Evolutionary conservation across 2,329 filamentous ascomycete genomes (phyloP).

Genomic region (Colletotrichum aenigma): DNA sequence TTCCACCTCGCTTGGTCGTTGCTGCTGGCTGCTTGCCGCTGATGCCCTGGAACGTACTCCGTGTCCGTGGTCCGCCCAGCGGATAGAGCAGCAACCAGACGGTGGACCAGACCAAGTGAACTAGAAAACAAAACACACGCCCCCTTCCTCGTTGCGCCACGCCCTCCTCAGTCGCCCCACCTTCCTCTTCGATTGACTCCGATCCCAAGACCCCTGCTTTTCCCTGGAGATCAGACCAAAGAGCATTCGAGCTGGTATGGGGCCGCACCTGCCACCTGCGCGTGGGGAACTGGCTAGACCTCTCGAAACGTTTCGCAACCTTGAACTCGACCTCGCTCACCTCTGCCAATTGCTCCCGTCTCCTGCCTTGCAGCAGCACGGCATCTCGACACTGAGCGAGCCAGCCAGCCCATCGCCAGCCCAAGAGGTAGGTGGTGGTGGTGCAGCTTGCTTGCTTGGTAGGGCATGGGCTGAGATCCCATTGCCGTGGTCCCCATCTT

Average conservation of each 20-base stretch:
- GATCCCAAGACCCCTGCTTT: slow-evolving; percentile 23
- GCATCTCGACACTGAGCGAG: too few species aligned
- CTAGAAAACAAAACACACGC: background rate
- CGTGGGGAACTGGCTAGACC: slow-evolving; percentile 20
- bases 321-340: slow-evolving; percentile 6
- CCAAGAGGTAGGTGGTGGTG: too few species aligned
- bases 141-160: background rate
- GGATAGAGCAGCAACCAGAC: too few species aligned
- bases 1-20: too few species aligned
- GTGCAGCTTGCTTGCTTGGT: too few species aligned
- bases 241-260: slow-evolving; percentile 32
- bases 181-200: slow-evolving; percentile 16
- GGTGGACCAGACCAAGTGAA: too few species aligned
- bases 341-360: background rate
- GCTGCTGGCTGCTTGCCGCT: background rate
- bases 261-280: slow-evolving; percentile 19
- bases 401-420: too few species aligned
- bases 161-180: background rate
- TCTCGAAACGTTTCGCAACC: slow-evolving; percentile 16
- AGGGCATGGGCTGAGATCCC: too few species aligned
- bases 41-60: background rate
- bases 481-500: too few species aligned
- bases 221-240: slow-evolving; percentile 38
- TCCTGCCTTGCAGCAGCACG: too few species aligned
- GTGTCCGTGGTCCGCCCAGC: background rate